phyloP scores from a whole-genome alignment of 495 filamentous ascomycete species.

The Penicillium arizonense region DNA sequence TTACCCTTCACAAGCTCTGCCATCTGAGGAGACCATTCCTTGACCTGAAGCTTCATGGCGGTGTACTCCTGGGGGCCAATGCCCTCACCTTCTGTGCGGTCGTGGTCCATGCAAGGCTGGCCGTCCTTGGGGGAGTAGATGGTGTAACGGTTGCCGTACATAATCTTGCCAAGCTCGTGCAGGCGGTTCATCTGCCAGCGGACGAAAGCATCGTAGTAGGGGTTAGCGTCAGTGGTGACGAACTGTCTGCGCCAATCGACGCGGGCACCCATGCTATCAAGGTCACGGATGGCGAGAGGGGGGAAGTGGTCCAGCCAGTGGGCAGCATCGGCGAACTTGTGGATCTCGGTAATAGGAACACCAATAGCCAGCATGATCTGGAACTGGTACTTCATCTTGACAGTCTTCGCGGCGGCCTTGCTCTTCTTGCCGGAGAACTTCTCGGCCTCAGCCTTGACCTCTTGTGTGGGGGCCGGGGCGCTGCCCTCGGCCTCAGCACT shows the following conservation, averaged over 20 bases:
- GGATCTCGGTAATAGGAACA: conserved; percentile 82
- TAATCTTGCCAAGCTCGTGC: conserved; percentile 85
- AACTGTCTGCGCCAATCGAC: conserved; percentile 93
- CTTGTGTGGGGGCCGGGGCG: conserved; percentile 50
- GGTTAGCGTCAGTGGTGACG: conserved; percentile 95
- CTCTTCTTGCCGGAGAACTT: conserved; percentile 95
- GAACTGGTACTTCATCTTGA: conserved; percentile 87
- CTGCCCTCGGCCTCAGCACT: conserved; percentile 32
- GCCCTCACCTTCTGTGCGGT: conserved; percentile 87
- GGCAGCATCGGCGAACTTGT: conserved; percentile 82
- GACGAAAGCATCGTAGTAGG: conserved; percentile 94
- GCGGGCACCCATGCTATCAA: conserved; percentile 78
- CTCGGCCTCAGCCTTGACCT: conserved; percentile 71
- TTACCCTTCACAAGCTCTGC: conserved; percentile 69
- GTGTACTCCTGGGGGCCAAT: conserved; percentile 91
- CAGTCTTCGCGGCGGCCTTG: conserved; percentile 86
- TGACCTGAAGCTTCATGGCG: conserved; percentile 82
- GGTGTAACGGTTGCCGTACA: conserved; percentile 92
- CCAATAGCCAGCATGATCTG: conserved; percentile 86
- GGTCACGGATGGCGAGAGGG: conserved; percentile 73
- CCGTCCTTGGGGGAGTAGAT: conserved; percentile 96
- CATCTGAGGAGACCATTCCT: conserved; percentile 78
- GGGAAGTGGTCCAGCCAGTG: conserved; percentile 92
- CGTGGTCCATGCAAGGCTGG: conserved; percentile 97
- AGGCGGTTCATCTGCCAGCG: conserved; percentile 97